Percentiles rank a stretch among this genome's conserved stretches.
Evolutionary conservation across 1,284 basidiomycete genomes (phyloP).

Genomic region (Trametes polyzona): DNA sequence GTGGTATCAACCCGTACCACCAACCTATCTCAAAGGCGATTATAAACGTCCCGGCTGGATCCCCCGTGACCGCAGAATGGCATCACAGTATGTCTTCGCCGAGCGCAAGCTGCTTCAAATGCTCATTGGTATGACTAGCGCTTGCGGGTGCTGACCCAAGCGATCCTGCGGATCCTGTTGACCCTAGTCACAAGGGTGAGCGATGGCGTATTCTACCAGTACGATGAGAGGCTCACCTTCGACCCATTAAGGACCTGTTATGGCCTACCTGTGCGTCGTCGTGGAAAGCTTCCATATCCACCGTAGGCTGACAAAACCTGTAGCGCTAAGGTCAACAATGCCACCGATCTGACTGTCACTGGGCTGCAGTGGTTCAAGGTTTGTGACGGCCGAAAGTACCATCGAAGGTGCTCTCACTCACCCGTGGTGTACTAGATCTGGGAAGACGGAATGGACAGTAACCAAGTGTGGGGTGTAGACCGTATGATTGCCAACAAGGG

Average conservation of each 20-base stretch:
- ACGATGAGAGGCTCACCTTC: background rate
- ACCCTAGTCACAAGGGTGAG: slow-evolving; percentile 50
- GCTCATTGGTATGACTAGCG: slow-evolving; percentile 22
- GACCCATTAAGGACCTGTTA: slow-evolving; percentile 44
- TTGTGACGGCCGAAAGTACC: slow-evolving; percentile 1
- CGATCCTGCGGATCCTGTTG: slow-evolving; percentile 55
- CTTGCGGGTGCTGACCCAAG: slow-evolving; percentile 47
- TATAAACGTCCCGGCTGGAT: slow-evolving; percentile 54
- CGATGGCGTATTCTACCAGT: background rate
- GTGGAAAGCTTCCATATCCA: background rate
- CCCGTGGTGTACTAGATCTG: slow-evolving; percentile 34
- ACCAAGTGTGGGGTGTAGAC: slow-evolving; percentile 50
- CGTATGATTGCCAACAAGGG: slow-evolving; percentile 55
- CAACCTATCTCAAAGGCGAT: slow-evolving; percentile 52
- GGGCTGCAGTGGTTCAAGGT: slow-evolving; percentile 63
- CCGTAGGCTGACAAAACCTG: background rate
- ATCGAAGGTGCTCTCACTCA: background rate
- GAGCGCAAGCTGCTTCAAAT: background rate
- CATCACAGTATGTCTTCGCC: slow-evolving; percentile 43
- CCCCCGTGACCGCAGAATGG: slow-evolving; percentile 56
- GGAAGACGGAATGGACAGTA: slow-evolving; percentile 46
- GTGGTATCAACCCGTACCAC: slow-evolving; percentile 63
- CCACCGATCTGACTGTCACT: slow-evolving; percentile 49
- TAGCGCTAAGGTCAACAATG: slow-evolving; percentile 50
- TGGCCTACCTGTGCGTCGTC: slow-evolving; percentile 53